Conservation (phyloP, 2,329 filamentous ascomycete species). For the Lizonia empirigonia region DNA sequence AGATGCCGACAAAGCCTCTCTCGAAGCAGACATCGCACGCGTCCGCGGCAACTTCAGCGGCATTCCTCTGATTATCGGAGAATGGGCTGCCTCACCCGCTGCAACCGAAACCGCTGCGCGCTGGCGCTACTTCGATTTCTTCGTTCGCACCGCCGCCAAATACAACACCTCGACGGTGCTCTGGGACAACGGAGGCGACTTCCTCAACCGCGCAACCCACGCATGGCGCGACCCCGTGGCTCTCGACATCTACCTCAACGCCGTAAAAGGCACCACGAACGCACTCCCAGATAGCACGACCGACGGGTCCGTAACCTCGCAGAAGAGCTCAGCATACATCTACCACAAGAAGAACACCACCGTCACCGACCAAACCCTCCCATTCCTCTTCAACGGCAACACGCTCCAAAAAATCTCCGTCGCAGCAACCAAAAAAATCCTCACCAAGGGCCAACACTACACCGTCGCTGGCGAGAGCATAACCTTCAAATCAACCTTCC, state of each 20-base stretch:
- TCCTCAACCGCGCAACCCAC: slow-evolving; percentile 57
- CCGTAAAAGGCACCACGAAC: slow-evolving; percentile 54
- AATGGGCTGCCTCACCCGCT: slow-evolving; percentile 59
- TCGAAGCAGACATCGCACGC: slow-evolving; percentile 58
- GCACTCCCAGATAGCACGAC: slow-evolving; percentile 59
- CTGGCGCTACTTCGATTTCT: slow-evolving; percentile 64
- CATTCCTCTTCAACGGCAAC: slow-evolving; percentile 63
- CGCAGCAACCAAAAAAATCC: slow-evolving; percentile 43
- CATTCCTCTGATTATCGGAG: slow-evolving; percentile 62
- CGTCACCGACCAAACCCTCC: slow-evolving; percentile 52
- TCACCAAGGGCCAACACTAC: slow-evolving; percentile 55
- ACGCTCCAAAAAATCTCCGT: slow-evolving; percentile 49
- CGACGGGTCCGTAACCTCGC: slow-evolving; percentile 53
- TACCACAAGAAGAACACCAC: slow-evolving; percentile 58
- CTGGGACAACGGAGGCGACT: slow-evolving; percentile 66
- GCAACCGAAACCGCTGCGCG: slow-evolving; percentile 61
- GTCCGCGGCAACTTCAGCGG: slow-evolving; percentile 62
- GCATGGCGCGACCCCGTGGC: slow-evolving; percentile 59
- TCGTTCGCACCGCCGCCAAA: slow-evolving; percentile 56
- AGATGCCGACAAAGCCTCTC: slow-evolving; percentile 57
- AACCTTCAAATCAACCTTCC: slow-evolving; percentile 56
- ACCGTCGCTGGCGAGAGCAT: slow-evolving; percentile 52
- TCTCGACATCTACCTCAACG: slow-evolving; percentile 56
- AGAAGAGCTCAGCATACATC: slow-evolving; percentile 60
- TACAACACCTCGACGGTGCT: slow-evolving; percentile 59